Evolutionary conservation across 306 rosid genomes (phyloP).

Genomic region (Arachis stenosperma): DNA sequence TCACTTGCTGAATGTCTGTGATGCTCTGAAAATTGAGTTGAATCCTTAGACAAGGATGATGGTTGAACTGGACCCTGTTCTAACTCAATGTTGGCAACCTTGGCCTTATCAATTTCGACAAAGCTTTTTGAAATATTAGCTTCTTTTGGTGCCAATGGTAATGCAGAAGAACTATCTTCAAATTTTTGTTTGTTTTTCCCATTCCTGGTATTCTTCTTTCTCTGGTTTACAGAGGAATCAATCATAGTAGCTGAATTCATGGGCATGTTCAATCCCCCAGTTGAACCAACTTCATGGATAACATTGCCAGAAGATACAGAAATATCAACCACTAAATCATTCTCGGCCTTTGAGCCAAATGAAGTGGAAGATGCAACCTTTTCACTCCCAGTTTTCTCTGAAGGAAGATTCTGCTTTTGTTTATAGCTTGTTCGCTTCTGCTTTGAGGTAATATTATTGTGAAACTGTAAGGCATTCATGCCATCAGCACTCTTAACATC

Average conservation of each 20-base stretch:
- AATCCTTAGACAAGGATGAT: conserved; percentile 49
- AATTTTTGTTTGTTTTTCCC: conserved; percentile 67
- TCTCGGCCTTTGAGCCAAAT: conserved; percentile 43
- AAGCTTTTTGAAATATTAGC: conserved; percentile 43
- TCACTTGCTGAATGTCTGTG: conserved; percentile 49
- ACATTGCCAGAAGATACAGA: conserved; percentile 46
- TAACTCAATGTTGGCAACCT: conserved; percentile 50
- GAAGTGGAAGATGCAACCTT: conserved; percentile 45
- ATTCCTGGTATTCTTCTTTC: conserved; percentile 71
- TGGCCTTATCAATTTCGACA: conserved; percentile 56
- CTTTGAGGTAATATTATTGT: conserved; percentile 56
- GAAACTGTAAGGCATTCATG: conserved; percentile 48
- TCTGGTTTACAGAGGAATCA: conserved; percentile 55
- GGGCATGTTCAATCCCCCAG: conserved; percentile 44
- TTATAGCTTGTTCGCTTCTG: conserved; percentile 63
- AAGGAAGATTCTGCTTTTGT: conserved; percentile 61
- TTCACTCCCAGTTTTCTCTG: conserved; percentile 49
- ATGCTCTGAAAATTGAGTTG: conserved; percentile 56
- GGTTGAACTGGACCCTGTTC: conserved; percentile 57
- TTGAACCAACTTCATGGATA: conserved; percentile 41
- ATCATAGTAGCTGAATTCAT: conserved; percentile 42
- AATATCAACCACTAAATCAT: conserved; percentile 41
- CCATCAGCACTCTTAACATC: conserved; percentile 52
- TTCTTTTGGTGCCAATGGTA: conserved; percentile 53
- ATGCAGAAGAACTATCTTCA: conserved; percentile 52